A percentile compares a stretch with the other conserved stretches of the same genome.
Conservation (phyloP, 306 rosid genomes). For the Sicyos edulis region DNA sequence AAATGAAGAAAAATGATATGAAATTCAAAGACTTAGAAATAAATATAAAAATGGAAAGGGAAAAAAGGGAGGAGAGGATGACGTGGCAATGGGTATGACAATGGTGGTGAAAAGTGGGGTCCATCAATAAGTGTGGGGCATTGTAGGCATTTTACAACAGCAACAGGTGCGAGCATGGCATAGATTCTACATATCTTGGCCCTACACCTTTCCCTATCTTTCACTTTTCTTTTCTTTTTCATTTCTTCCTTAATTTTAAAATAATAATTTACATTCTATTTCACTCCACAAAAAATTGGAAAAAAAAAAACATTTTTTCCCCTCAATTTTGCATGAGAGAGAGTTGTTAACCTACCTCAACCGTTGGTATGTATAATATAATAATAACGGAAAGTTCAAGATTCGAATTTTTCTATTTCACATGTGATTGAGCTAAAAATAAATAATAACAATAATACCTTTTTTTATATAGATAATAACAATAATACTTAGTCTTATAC, state of each 20-base stretch:
- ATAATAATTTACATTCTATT: neutral
- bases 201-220: conserved; percentile 7
- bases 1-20: neutral
- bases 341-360: too few relatives aligned
- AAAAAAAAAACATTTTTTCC: too few relatives aligned
- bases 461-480: too few relatives aligned
- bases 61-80: neutral
- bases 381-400: too few relatives aligned
- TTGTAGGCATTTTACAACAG: conserved; percentile 4
- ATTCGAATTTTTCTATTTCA: too few relatives aligned
- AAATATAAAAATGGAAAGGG: conserved; percentile 17
- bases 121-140: conserved; percentile 16
- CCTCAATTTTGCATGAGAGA: too few relatives aligned
- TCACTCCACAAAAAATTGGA: too few relatives aligned
- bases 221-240: conserved; percentile 7
- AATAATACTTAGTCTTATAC: too few relatives aligned
- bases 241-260: neutral
- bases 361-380: too few relatives aligned
- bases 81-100: conserved; percentile 28
- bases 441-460: too few relatives aligned
- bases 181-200: conserved; percentile 15
- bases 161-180: conserved; percentile 3
- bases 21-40: neutral
- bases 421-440: too few relatives aligned
- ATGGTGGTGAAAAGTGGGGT: conserved; percentile 9